phyloP scores from a whole-genome alignment of 306 rosid genomes.

The Prunus mira region DNA sequence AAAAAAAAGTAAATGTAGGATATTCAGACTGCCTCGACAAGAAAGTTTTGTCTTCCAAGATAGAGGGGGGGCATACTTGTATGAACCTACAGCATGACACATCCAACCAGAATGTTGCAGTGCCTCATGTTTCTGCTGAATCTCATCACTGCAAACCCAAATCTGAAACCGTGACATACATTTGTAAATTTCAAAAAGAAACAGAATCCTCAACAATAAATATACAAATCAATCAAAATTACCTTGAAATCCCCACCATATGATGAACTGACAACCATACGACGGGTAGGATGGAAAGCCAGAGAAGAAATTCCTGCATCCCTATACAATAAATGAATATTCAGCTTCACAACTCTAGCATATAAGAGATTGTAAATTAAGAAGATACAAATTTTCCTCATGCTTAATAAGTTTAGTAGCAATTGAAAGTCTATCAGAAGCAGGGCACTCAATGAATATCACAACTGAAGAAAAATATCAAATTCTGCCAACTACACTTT shows the following conservation, averaged over 20 bases:
- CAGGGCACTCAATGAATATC: not conserved
- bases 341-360: slow-evolving; percentile 18
- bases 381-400: not conserved
- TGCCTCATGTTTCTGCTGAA: slow-evolving; percentile 41
- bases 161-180: slow-evolving; percentile 49
- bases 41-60: slow-evolving; percentile 9
- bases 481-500: not conserved
- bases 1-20: too few relatives aligned
- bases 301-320: slow-evolving; percentile 76
- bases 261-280: slow-evolving; percentile 79
- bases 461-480: not conserved
- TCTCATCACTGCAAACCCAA: slow-evolving; percentile 70
- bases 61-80: slow-evolving; percentile 57
- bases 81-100: slow-evolving; percentile 94
- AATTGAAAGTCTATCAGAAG: not conserved
- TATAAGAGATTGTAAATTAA: not conserved
- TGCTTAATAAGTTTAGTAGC: not conserved
- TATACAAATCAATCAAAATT: not conserved
- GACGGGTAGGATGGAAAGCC: slow-evolving; percentile 68
- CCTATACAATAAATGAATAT: slow-evolving; percentile 40
- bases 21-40: slow-evolving; percentile 1
- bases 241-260: slow-evolving; percentile 98
- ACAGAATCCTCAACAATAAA: not conserved
- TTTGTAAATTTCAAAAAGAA: slow-evolving; percentile 12
- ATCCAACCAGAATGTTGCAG: slow-evolving; percentile 68